Evolutionary conservation across 352 stramenopile genomes (phyloP), one percentile per base, ranked within the genome.

Genomic region (Phytophthora capsici): DNA sequence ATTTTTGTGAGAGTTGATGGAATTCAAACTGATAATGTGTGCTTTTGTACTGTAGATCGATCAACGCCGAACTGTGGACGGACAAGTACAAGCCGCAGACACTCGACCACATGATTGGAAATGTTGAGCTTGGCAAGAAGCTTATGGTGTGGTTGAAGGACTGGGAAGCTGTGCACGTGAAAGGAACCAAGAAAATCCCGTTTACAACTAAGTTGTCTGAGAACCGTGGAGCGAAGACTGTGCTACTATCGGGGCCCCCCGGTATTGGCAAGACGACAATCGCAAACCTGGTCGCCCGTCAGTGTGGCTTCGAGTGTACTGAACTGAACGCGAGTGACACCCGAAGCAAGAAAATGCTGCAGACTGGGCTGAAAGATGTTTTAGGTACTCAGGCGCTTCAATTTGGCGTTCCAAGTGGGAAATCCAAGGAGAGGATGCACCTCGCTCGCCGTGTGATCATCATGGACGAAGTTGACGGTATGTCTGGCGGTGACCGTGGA

Each of bases 391-490:
- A 97, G 61, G 93, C 94, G 22, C 78, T 98, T 6, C 83, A 88
- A 32, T 98, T 99, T 73, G 77, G 78, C 25, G 49, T 34, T 0
- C 19, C 67, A 2, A 64, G 30, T 6, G 80, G 68, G 7, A 84
- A 79, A 4, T 62, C 58, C 5, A 79, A 82, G 14, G 66, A 84
- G 12, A 78, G 78, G 25, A 81, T 94, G 62, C 77, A 85, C 40
- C 57, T 95, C 7, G 77, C 81, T 48, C 91, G 94, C 71, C 93
- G 97, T 17, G 86, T 98, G 45, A 86, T 99, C 12, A 94, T 99
- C 59, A 99, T 99, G 98, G 98, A 99, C 62, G 97, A 99, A 83
- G 97, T 99, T 2, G 98, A 99, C 72, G 98, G 98, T 20, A 99
- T 99, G 97, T 97, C 93, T 23, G 93, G 89, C 1, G 96, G 96